These are phyloP conservation scores for Cutaneotrichosporon mucoides DNA, from an alignment of 1,284 basidiomycete genomes.

Conservation along the genomic window DNA sequence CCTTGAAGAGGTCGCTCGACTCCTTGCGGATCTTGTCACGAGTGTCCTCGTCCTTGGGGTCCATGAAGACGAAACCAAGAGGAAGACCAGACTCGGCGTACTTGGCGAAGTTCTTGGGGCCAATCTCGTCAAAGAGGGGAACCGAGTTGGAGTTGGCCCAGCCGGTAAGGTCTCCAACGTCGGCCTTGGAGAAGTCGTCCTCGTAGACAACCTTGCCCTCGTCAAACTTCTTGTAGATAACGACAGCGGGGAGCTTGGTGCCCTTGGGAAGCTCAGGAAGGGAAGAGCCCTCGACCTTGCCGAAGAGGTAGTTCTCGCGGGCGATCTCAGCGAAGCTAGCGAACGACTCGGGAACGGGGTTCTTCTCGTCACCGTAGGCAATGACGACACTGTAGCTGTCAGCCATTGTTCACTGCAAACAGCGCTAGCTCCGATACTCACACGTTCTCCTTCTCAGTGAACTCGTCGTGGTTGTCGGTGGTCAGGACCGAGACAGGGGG, in stretches of 20 bases:
- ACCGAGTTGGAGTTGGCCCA: slow-evolving; percentile 83
- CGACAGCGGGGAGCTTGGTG: slow-evolving; percentile 67
- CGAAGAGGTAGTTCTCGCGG: slow-evolving; percentile 92
- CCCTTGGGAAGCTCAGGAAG: slow-evolving; percentile 69
- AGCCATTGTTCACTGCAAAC: slow-evolving; percentile 1
- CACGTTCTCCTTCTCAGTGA: slow-evolving; percentile 84
- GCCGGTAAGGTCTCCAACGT: slow-evolving; percentile 61
- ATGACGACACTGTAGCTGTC: slow-evolving; percentile 60
- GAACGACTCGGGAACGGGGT: slow-evolving; percentile 69
- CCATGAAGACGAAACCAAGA: slow-evolving; percentile 91
- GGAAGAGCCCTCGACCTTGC: slow-evolving; percentile 68
- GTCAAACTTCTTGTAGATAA: slow-evolving; percentile 91
- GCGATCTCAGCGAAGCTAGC: slow-evolving; percentile 73
- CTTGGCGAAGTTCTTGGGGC: slow-evolving; percentile 83
- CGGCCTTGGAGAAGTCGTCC: slow-evolving; percentile 57
- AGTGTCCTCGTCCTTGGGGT: slow-evolving; percentile 60
- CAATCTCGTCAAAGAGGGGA: slow-evolving; percentile 88
- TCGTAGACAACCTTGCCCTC: slow-evolving; percentile 70
- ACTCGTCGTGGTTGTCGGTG: slow-evolving; percentile 70
- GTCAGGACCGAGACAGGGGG: slow-evolving; percentile 88
- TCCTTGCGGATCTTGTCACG: slow-evolving; percentile 65
- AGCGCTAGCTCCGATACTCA: slow-evolving; percentile 23
- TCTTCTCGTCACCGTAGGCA: slow-evolving; percentile 70
- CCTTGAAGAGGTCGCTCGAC: slow-evolving; percentile 70
- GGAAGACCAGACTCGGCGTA: slow-evolving; percentile 83